Evolutionary conservation across 2,329 filamentous ascomycete species (phyloP).

Genomic region (Diaporthe nobilis): DNA sequence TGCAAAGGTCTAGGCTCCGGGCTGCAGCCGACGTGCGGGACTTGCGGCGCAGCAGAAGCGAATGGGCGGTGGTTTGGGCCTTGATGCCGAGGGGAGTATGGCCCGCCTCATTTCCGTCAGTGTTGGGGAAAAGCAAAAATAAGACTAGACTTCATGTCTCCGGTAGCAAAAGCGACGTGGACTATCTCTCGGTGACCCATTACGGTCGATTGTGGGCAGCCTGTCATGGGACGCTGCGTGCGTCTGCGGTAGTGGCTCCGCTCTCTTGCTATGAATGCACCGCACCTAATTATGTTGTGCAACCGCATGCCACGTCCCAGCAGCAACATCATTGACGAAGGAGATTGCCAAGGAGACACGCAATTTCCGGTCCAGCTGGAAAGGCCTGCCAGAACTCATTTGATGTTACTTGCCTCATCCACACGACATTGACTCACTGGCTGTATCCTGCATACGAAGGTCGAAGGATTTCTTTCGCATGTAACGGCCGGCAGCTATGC

Average conservation of each 20-base stretch:
- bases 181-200: not conserved
- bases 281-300: not conserved
- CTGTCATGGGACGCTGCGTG: not conserved
- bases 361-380: not conserved
- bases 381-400: not conserved
- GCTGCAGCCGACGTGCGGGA: not conserved
- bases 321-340: not conserved
- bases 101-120: not conserved
- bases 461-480: not conserved
- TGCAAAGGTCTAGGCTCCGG: not conserved
- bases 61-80: no score
- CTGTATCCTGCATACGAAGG: no score
- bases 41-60: not conserved
- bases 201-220: not conserved
- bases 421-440: not conserved
- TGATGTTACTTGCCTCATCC: not conserved
- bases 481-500: not conserved
- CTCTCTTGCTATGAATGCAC: not conserved
- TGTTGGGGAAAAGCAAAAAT: not conserved
- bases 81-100: not conserved
- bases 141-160: not conserved
- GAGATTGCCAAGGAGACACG: not conserved
- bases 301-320: not conserved
- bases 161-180: not conserved
- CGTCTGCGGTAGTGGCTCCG: no score